Conservation (phyloP, 331 rosid species). For the Quercus lobata region DNA sequence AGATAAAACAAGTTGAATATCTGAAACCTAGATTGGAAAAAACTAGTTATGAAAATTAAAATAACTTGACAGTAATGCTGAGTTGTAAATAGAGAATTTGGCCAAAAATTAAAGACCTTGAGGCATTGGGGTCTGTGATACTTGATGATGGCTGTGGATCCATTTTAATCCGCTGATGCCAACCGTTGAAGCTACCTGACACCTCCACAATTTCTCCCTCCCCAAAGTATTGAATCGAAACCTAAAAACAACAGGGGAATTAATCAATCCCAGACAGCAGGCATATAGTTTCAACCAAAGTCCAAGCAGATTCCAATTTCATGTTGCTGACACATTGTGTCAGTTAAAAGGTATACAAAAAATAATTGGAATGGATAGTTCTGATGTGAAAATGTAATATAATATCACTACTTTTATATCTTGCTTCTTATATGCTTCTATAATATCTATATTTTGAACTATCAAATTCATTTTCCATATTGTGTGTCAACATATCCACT, state of each 20-base stretch:
- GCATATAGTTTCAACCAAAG: not conserved
- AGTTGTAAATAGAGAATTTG: not conserved
- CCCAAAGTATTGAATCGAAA: constrained; percentile 55
- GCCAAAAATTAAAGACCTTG: constrained; percentile 48
- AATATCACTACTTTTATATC: not conserved
- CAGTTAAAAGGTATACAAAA: not conserved
- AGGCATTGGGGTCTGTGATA: constrained; percentile 33
- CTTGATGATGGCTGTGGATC: constrained; percentile 54
- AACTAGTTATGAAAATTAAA: not conserved
- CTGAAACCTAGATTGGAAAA: not conserved
- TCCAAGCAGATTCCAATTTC: not conserved
- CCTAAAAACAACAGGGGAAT: constrained; percentile 46
- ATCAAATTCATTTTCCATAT: not conserved
- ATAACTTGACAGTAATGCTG: not conserved
- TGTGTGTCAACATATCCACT: not conserved
- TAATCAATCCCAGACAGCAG: constrained; percentile 22
- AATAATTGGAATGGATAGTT: not conserved
- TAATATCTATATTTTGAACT: not conserved
- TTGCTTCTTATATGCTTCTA: not conserved
- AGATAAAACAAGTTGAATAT: constrained; percentile 1
- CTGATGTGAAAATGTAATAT: not conserved
- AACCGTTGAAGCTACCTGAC: constrained; percentile 94
- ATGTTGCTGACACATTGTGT: not conserved
- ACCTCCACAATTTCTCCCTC: constrained; percentile 83
- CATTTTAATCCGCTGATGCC: constrained; percentile 79